A percentile compares a stretch with the other conserved stretches of the same genome.
These are phyloP conservation scores for Botrytis squamosa DNA, from an alignment of 2,329 filamentous ascomycete species.

Conservation along the genomic window DNA sequence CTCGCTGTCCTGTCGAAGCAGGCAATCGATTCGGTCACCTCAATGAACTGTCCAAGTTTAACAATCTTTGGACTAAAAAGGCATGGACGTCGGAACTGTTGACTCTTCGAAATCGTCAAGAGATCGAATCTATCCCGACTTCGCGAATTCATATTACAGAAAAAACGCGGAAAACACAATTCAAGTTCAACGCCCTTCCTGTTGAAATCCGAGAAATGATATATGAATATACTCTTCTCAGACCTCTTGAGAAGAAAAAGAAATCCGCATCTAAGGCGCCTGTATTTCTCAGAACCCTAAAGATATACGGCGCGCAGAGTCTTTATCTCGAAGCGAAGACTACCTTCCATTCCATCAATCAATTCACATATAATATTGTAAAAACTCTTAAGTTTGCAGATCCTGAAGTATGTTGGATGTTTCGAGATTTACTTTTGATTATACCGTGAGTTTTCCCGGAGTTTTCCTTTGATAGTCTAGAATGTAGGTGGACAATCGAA, in stretches of 20 bases:
- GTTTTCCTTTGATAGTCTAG: not conserved
- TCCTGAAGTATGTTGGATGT: not conserved
- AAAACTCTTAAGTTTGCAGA: not conserved
- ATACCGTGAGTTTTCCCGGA: not conserved
- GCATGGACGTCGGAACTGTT: not conserved
- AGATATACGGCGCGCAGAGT: not conserved
- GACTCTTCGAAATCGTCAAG: not conserved
- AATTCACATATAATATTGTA: not conserved
- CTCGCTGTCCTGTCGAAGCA: not conserved
- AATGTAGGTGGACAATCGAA: not conserved
- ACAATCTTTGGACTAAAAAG: slow-evolving; percentile 1
- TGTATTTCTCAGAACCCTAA: not conserved
- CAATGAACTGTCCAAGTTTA: not conserved
- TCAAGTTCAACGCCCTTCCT: not conserved
- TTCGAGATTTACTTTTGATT: not conserved
- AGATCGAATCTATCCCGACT: not conserved
- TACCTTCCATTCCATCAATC: not conserved
- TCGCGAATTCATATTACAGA: not conserved
- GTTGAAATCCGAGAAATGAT: not conserved
- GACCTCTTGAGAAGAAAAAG: not conserved
- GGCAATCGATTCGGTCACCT: not conserved
- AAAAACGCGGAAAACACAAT: not conserved
- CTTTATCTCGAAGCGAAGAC: not conserved
- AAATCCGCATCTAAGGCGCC: not conserved
- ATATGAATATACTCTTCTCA: not conserved